Evolutionary conservation across 306 rosid genomes (phyloP), one percentile per base, ranked within the genome.

Genomic region (Argentina anserina): DNA sequence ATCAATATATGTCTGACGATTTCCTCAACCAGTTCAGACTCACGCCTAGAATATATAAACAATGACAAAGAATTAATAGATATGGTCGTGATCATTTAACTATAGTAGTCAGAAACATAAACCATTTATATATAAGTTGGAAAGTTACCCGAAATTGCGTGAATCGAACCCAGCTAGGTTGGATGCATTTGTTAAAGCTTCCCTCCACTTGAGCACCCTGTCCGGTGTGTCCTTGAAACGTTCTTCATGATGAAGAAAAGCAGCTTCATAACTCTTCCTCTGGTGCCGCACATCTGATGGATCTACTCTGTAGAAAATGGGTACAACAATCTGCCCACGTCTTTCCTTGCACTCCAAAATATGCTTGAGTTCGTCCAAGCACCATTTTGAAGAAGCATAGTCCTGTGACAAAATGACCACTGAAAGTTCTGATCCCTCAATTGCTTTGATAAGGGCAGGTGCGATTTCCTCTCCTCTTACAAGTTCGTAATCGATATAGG

Each of bases 301-400:
- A n/a, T 50, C 23, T 20, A 0, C 1, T n/a, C 26, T 50, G 56
- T 50, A 50, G n/a, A 47, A 50, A 1, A 50, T 50, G 23, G 56
- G 56, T 50, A 50, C 2, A 20, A 50, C 56, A 50, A 18, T 5
- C 12, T 50, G 56, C 7, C 33, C 33, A 3, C 11, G 0, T 23
- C 6, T 8, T 52, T 36, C 33, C 20, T 33, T 52, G 61, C 74
- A 52, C n/a, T 9, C 4, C 10, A 70, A 9, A 6, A 70, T 70
- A 36, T 70, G 74, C 18, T 1, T 47, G 5, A 70, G 64, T n/a
- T 70, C 74, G 50, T 52, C 33, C 43, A 70, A 36, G 25, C 74
- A 36, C 59, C 63, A n/a, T 1, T 25, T 17, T 0, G 56, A 50
- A 50, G 56, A 50, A 50, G 56, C 56, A 7, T 50, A 50, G 56